Evolutionary conservation across 2,329 filamentous ascomycete genomes (phyloP).

Genomic region (Pseudofabraea citricarpa): DNA sequence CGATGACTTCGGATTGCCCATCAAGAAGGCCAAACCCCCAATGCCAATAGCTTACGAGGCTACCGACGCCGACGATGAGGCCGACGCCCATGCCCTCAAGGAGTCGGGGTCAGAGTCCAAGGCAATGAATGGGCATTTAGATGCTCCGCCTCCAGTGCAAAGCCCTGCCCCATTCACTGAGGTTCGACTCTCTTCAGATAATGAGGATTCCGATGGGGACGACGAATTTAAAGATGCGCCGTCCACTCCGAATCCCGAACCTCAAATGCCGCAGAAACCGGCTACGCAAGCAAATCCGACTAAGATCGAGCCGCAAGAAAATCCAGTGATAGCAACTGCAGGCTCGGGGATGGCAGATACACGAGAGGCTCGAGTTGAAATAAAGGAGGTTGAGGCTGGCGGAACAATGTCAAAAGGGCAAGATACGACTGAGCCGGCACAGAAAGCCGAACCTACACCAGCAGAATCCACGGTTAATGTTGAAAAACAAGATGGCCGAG

Average conservation of each 20-base stretch:
- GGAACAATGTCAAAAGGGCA: too few species aligned
- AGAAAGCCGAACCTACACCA: background rate
- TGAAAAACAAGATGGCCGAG: too few species aligned
- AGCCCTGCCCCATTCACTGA: background rate
- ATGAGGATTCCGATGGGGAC: slow-evolving; percentile 31
- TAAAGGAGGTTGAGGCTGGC: background rate
- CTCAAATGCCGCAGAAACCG: slow-evolving; percentile 6
- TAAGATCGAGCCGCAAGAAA: background rate
- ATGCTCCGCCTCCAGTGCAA: background rate
- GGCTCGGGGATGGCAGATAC: background rate
- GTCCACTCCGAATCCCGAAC: slow-evolving; percentile 21
- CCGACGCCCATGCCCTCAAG: slow-evolving; percentile 9
- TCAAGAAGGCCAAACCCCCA: slow-evolving; percentile 43
- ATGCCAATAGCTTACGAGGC: slow-evolving; percentile 10
- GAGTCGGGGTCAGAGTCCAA: too few species aligned
- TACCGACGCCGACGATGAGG: slow-evolving; percentile 12
- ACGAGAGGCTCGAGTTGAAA: background rate
- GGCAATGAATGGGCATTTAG: slow-evolving; percentile 10
- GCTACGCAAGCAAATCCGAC: background rate
- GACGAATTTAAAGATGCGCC: slow-evolving; percentile 36
- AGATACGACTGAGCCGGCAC: too few species aligned
- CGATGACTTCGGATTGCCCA: slow-evolving; percentile 69
- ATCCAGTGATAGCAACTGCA: background rate
- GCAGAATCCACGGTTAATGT: too few species aligned
- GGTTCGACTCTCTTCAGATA: background rate